phyloP scores from a whole-genome alignment of 169 alveolate genomes.

The Cryptosporidium meleagridis region DNA sequence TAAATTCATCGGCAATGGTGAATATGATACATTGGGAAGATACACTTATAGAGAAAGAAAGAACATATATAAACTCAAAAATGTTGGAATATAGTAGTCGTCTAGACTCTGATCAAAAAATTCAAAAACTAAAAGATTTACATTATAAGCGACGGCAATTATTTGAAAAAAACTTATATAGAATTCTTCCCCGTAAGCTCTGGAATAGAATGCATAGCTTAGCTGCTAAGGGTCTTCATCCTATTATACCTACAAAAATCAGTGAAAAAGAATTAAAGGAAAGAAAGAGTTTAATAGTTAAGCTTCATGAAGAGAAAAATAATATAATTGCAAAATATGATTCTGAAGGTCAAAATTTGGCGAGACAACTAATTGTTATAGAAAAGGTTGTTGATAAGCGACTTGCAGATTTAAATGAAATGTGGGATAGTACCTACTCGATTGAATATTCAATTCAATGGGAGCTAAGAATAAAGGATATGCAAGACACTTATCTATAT shows the following conservation, averaged over 20 bases:
- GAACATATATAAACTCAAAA: conserved; percentile 13
- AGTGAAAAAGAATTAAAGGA: conserved; percentile 69
- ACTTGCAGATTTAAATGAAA: conserved; percentile 61
- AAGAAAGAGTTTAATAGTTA: conserved; percentile 37
- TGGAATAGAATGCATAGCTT: conserved; percentile 55
- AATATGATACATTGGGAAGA: conserved; percentile 68
- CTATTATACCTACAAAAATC: conserved; percentile 31
- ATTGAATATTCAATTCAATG: conserved; percentile 69
- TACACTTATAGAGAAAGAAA: conserved; percentile 12
- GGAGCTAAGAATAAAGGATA: conserved; percentile 63
- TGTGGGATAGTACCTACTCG: conserved; percentile 71
- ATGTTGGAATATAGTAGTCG: conserved; percentile 55
- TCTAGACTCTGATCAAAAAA: conserved; percentile 34
- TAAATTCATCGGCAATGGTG: conserved; percentile 43
- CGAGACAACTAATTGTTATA: conserved; percentile 38
- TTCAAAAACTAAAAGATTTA: conserved; percentile 47
- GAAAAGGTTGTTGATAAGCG: conserved; percentile 55
- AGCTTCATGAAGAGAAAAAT: conserved; percentile 67
- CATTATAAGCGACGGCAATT: conserved; percentile 39
- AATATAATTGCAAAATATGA: conserved; percentile 39
- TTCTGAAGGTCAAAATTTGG: conserved; percentile 39
- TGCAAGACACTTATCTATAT: conserved; percentile 64
- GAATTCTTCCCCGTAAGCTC: conserved; percentile 41
- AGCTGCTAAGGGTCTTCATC: conserved; percentile 63
- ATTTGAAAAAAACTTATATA: conserved; percentile 43